phyloP scores from a whole-genome alignment of 192 early-diverging fungal species.

The Chytriomyces hyalinus region DNA sequence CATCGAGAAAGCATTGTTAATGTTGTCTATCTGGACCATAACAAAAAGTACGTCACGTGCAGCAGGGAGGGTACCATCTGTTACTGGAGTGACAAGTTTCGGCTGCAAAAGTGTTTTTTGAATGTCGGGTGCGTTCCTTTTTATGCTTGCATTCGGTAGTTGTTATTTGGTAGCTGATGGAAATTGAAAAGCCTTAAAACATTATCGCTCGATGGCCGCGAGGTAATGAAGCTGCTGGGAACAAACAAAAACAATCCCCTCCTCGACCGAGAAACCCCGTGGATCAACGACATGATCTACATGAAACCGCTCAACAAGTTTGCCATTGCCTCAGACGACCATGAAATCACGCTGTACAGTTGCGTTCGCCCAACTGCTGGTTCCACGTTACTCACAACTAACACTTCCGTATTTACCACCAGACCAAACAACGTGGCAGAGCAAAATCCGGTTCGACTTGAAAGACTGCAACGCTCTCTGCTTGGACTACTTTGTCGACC shows the following conservation, averaged over 20 bases:
- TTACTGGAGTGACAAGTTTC: slow-evolving; percentile 56
- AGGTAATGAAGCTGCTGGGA: slow-evolving; percentile 26
- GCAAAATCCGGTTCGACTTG: slow-evolving; percentile 48
- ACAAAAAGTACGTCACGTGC: slow-evolving; percentile 47
- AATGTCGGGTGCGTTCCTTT: slow-evolving; percentile 41
- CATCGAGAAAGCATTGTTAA: slow-evolving; percentile 53
- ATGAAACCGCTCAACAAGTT: slow-evolving; percentile 51
- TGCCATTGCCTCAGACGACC: slow-evolving; percentile 55
- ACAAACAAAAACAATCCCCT: slow-evolving; percentile 38
- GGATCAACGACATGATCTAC: slow-evolving; percentile 53
- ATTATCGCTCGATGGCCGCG: slow-evolving; percentile 9
- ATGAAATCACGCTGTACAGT: slow-evolving; percentile 60
- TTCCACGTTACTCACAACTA: background rate
- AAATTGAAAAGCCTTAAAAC: slow-evolving; percentile 25
- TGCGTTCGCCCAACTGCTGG: background rate
- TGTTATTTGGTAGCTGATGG: background rate
- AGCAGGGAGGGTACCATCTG: slow-evolving; percentile 57
- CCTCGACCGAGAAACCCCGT: slow-evolving; percentile 39
- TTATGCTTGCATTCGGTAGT: background rate
- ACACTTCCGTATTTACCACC: background rate
- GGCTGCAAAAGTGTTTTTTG: slow-evolving; percentile 48
- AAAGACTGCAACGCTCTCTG: slow-evolving; percentile 47
- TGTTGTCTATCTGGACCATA: slow-evolving; percentile 40
- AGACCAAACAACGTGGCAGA: slow-evolving; percentile 54
- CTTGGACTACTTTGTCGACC: slow-evolving; percentile 43